Evolutionary conservation across 768 basidiomycete species (phyloP).

Genomic region (Boletus barrowsii): DNA sequence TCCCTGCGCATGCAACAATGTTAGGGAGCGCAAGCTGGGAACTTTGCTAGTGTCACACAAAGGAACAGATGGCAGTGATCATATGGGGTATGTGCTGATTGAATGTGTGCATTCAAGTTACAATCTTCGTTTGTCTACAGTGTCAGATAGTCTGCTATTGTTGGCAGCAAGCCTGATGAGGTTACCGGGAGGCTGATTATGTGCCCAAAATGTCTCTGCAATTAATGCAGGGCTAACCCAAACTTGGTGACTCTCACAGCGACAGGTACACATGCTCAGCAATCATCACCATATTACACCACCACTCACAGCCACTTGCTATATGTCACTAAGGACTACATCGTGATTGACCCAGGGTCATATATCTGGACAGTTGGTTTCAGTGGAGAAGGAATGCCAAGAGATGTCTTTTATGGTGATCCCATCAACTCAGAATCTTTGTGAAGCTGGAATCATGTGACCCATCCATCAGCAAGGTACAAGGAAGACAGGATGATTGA

Average conservation of each 20-base stretch:
- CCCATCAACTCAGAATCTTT: slow-evolving; percentile 41
- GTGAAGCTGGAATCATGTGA: slow-evolving; percentile 60
- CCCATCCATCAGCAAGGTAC: slow-evolving; percentile 51
- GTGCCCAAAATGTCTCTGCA: no score
- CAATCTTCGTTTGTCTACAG: no score
- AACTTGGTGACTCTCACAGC: slow-evolving; percentile 29
- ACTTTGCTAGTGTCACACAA: no score
- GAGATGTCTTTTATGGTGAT: slow-evolving; percentile 77
- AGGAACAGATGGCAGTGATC: no score
- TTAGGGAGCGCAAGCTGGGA: no score
- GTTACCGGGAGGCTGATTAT: no score
- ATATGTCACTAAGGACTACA: slow-evolving; percentile 94
- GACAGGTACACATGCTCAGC: slow-evolving; percentile 51
- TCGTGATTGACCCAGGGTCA: slow-evolving; percentile 95
- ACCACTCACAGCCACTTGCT: slow-evolving; percentile 87
- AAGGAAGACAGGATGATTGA: slow-evolving; percentile 77
- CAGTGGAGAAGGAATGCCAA: slow-evolving; percentile 89
- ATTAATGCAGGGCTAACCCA: slow-evolving; percentile 13
- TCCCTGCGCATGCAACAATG: no score
- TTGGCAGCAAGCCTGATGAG: no score
- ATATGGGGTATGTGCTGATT: no score
- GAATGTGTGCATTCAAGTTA: no score
- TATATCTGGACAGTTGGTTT: slow-evolving; percentile 97
- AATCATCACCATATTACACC: slow-evolving; percentile 78
- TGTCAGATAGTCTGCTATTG: no score